A percentile compares a stretch with the other conserved stretches of the same genome.
Evolutionary conservation across 1,284 basidiomycete genomes (phyloP).

Genomic region (Melampsora larici-populina): DNA sequence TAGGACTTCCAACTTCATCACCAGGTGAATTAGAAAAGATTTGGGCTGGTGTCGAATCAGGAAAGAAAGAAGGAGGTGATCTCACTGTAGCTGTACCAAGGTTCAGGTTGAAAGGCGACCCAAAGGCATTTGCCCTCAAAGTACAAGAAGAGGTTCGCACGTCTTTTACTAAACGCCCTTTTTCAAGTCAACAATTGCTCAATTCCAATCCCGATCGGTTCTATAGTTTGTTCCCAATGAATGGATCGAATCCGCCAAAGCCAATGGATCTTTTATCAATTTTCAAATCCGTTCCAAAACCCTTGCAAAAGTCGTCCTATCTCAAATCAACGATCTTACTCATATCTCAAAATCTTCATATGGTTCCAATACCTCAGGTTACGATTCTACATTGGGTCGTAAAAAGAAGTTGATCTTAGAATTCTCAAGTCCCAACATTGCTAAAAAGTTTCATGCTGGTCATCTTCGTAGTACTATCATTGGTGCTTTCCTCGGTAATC

Average conservation of each 20-base stretch:
- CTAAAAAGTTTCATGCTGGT: constrained; percentile 97
- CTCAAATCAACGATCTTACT: constrained; percentile 74
- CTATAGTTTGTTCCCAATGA: constrained; percentile 59
- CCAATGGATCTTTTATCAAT: constrained; percentile 75
- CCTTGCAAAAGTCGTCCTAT: constrained; percentile 72
- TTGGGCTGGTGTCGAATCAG: constrained; percentile 79
- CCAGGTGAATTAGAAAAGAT: constrained; percentile 65
- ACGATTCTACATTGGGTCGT: constrained; percentile 43
- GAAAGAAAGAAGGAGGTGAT: constrained; percentile 80
- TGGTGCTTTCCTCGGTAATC: constrained; percentile 84
- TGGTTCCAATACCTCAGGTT: constrained; percentile 39
- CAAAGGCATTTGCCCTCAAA: constrained; percentile 71
- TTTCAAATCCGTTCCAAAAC: constrained; percentile 71
- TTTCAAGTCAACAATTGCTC: constrained; percentile 1
- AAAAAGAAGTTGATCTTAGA: constrained; percentile 78
- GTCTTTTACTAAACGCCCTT: not conserved
- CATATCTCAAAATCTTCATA: constrained; percentile 54
- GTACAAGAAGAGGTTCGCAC: constrained; percentile 68
- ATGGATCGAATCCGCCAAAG: constrained; percentile 63
- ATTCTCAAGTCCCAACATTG: constrained; percentile 96
- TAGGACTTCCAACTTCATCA: constrained; percentile 60
- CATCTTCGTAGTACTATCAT: constrained; percentile 97
- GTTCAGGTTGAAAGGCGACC: constrained; percentile 75
- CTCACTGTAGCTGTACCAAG: constrained; percentile 87
- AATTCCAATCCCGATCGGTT: constrained; percentile 49